Conservation (phyloP, 371 early-diverging fungal species). For the Rhizopus microsporus region DNA sequence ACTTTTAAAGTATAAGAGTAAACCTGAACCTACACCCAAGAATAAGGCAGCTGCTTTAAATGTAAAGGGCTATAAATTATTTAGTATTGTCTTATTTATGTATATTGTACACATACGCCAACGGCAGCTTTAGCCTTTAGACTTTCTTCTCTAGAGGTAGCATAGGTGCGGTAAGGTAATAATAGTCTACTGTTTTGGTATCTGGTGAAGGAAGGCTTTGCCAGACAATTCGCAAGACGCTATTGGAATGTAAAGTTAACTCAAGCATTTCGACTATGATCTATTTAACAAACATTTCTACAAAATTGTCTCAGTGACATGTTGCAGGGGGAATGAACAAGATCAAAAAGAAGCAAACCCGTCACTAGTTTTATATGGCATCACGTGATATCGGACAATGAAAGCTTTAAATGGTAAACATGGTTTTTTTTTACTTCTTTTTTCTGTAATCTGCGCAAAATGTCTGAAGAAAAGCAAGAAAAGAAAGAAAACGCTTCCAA, state of each 20-base stretch:
- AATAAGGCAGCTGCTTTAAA: constrained; percentile 55
- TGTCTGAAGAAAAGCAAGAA: constrained; percentile 40
- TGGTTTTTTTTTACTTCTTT: constrained; percentile 5
- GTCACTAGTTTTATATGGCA: not conserved
- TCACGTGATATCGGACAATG: constrained; percentile 7
- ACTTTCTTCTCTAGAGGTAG: constrained; percentile 16
- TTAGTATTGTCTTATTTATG: not conserved
- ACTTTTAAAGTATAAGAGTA: constrained; percentile 60
- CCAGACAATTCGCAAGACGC: constrained; percentile 1
- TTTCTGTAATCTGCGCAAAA: constrained; percentile 6
- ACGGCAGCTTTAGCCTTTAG: constrained; percentile 22
- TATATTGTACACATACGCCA: constrained; percentile 17
- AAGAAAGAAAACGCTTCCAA: constrained; percentile 54
- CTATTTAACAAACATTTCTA: not conserved
- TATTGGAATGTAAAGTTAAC: not conserved
- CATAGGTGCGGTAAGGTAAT: constrained; percentile 10
- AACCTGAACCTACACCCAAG: constrained; percentile 60
- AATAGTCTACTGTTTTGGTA: not conserved
- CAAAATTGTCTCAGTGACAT: not conserved
- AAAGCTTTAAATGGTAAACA: constrained; percentile 1
- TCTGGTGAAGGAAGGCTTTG: not conserved
- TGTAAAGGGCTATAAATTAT: constrained; percentile 39
- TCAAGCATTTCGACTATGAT: too few relatives aligned
- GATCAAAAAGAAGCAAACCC: constrained; percentile 2
- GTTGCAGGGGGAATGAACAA: not conserved